These are phyloP conservation scores for Saccharomyces pastorianus DNA, from an alignment of 1,139 yeast genomes.

Conservation along the genomic window DNA sequence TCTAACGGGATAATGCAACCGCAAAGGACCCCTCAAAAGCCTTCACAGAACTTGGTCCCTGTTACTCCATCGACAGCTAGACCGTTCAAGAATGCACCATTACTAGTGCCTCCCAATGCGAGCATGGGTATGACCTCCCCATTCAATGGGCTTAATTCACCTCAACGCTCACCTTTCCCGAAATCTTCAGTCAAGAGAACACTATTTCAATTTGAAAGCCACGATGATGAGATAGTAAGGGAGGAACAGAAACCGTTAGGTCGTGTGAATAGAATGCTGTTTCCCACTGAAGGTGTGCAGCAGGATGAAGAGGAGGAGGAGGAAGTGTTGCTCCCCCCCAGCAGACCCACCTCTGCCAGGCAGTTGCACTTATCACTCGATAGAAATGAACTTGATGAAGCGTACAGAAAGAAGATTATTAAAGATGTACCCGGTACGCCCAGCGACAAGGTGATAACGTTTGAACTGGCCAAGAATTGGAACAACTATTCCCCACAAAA, in stretches of 20 bases:
- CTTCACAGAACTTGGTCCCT: constrained; percentile 12
- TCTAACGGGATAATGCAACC: not conserved
- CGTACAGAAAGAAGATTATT: constrained; percentile 2
- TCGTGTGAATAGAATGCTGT: constrained; percentile 1
- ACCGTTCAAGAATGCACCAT: constrained; percentile 10
- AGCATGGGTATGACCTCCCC: constrained; percentile 10
- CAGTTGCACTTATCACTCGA: not conserved
- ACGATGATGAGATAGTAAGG: not conserved
- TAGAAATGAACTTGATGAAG: not conserved
- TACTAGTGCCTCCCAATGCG: constrained; percentile 10
- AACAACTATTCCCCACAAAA: constrained; percentile 12
- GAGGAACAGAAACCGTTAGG: not conserved
- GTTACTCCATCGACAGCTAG: constrained; percentile 27
- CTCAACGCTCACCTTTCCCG: constrained; percentile 25
- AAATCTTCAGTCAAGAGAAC: constrained; percentile 8
- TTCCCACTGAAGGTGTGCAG: not conserved
- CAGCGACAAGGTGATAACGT: constrained; percentile 21
- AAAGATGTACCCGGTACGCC: constrained; percentile 24
- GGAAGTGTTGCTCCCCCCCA: constrained; percentile 13
- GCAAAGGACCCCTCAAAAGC: constrained; percentile 15
- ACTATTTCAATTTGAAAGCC: constrained; percentile 11
- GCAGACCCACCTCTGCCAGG: constrained; percentile 8
- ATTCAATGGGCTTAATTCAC: constrained; percentile 24
- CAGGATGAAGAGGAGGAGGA: constrained; percentile 1
- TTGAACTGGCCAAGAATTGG: constrained; percentile 20